Conservation (phyloP, 257 asterid species). For the Solanum infundibuliforme region DNA sequence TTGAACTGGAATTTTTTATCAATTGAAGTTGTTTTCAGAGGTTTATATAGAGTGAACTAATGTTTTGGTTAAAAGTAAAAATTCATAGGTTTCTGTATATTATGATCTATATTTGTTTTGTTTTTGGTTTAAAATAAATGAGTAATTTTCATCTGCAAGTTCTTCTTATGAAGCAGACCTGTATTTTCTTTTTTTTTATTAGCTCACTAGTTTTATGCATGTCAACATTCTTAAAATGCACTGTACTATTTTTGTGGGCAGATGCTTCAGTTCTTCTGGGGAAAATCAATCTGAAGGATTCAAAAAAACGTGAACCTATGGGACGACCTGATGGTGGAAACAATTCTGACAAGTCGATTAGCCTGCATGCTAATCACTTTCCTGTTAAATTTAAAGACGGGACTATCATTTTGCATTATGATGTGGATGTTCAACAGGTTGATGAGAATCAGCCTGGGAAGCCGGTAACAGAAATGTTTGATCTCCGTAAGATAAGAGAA, state of each 20-base stretch:
- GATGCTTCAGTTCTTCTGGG: slow-evolving; percentile 6
- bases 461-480: slow-evolving; percentile 20
- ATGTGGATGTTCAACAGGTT: slow-evolving; percentile 36
- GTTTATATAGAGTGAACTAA: not conserved
- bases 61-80: not conserved
- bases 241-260: not conserved
- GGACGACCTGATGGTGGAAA: slow-evolving; percentile 49
- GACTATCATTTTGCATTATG: slow-evolving; percentile 37
- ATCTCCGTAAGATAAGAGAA: slow-evolving; percentile 27
- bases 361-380: slow-evolving; percentile 59
- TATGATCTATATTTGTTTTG: not conserved
- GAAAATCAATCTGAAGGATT: not conserved
- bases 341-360: slow-evolving; percentile 9
- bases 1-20: not conserved
- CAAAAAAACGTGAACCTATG: slow-evolving; percentile 19
- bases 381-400: slow-evolving; percentile 19
- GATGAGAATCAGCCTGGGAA: slow-evolving; percentile 6
- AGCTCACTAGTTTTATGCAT: not conserved
- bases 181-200: not conserved
- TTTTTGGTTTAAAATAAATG: not conserved
- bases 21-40: not conserved
- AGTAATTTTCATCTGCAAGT: not conserved
- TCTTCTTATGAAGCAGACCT: not conserved
- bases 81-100: not conserved
- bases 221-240: not conserved